Evolutionary conservation across 257 asterid species (phyloP), one percentile per base, ranked within the genome.

Genomic region (Solanum tarapatanum): DNA sequence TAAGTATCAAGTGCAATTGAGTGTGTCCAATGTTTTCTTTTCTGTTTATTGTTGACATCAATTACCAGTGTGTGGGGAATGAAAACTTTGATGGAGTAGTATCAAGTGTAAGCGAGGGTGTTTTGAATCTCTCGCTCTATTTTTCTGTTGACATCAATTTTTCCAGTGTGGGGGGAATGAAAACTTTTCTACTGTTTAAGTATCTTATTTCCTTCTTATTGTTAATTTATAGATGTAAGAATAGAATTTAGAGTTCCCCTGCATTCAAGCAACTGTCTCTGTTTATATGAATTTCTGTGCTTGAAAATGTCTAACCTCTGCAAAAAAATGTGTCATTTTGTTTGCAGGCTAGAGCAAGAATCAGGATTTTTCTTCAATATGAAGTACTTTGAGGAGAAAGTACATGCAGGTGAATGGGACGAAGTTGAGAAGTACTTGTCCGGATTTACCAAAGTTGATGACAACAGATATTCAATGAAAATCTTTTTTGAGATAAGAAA

Each of bases 321-420:
- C 19, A 24, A 68, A 43, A 64, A 85, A 28, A 75, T 19, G 23
- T 43, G 76, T 73, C 30, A 21, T 86, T 51, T 73, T 84, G 33
- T 86, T 86, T 87, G 90, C 89, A 96, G 99, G 97, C 96, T 96
- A 89, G 99, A 96, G 92, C 99, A 96, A 87, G 98, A 96, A 89
- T 96, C 99, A 0, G 99, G 97, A 19, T 95, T 95, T 91, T 96
- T 89, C 95, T 95, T 96, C 91, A 96, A 96, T 91, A 94, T 96
- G 99, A 96, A 95, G 89, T 94, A 96, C 90, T 96, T 96, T 72
- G 99, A 96, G 92, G 99, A 96, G 94, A 96, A 94, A 90, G 98
- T 96, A 21, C 98, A 94, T 86, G 98, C 98, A 16, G 99, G 99
- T 87, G 98, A 96, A 87, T 96, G 98, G 99, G 98, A 96, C 1